Conservation (phyloP, 768 basidiomycete species). For the Phlebiopsis gigantea region DNA sequence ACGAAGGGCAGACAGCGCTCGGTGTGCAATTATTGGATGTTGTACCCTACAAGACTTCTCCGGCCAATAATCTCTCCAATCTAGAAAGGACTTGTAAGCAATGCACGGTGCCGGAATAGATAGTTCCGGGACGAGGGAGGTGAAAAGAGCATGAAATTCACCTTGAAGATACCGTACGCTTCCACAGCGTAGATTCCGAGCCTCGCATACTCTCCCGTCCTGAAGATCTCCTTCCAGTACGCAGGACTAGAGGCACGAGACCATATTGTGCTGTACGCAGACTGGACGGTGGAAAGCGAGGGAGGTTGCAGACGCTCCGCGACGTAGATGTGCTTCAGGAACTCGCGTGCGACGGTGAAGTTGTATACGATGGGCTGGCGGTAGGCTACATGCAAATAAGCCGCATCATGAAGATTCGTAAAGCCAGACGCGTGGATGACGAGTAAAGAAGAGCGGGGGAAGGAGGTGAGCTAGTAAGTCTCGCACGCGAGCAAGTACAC, state of each 20-base stretch:
- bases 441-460: neutral
- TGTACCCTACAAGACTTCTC: conserved; percentile 76
- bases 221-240: conserved; percentile 57
- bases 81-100: conserved; percentile 27
- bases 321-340: conserved; percentile 53
- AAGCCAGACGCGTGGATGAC: neutral
- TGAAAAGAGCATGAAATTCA: conserved; percentile 25
- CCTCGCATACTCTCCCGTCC: conserved; percentile 61
- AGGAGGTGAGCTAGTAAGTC: neutral
- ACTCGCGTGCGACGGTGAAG: conserved; percentile 66
- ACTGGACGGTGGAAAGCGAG: conserved; percentile 44
- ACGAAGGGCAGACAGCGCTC: neutral
- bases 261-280: conserved; percentile 64
- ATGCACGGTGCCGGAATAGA: neutral
- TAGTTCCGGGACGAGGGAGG: neutral
- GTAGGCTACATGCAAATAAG: conserved; percentile 50
- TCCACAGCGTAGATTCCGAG: conserved; percentile 76
- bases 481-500: conserved; percentile 17
- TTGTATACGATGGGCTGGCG: conserved; percentile 77
- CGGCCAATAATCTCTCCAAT: conserved; percentile 87
- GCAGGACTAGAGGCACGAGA: conserved; percentile 47
- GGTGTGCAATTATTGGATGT: conserved; percentile 33
- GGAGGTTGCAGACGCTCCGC: conserved; percentile 62
- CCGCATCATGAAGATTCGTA: neutral
- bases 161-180: conserved; percentile 89